Evolutionary conservation across 2,329 filamentous ascomycete genomes (phyloP), one percentile per base, ranked within the genome.

Genomic region (Hymenoscyphus repandus): DNA sequence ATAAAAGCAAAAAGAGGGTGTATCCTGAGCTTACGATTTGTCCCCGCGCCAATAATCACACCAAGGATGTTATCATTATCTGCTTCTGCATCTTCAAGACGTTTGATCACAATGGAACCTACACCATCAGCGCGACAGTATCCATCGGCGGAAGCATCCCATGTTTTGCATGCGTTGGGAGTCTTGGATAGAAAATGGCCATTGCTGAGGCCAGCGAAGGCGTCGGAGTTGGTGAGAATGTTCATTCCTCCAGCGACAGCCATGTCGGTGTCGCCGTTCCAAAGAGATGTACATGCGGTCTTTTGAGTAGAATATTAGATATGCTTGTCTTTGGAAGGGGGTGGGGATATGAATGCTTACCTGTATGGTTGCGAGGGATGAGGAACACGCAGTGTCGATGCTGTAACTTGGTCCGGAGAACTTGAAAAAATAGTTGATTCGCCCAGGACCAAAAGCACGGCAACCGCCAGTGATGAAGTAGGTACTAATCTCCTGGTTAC

Each of bases 11-110:
- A n/a, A n/a, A n/a, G n/a, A n/a, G n/a, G n/a, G n/a, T n/a, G n/a
- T n/a, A n/a, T n/a, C n/a, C n/a, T n/a, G n/a, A n/a, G n/a, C n/a
- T n/a, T n/a, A n/a, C n/a, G 88, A 67, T 93, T 93, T 47, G 87
- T 92, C 2, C 81, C 79, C 0, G 83, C 79, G 20, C 82, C 86
- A 0, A 86, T 74, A 44, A 95, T 85, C 0, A 74, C 66, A 7
- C 66, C 76, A 1, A 70, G 50, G 18, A 80, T 72, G 1, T 64
- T 64, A 55, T 81, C 74, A 1, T 73, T 72, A 44, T 80, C 76
- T 1, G 66, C 67, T 18, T 71, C 49, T 1, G 78, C 78, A 55
- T 74, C 69, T 13, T 70, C 65, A 1, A 79, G 61, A 1, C 69
- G 62, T 61, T 79, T 80, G 18, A 80, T 47, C 1, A 79, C 65